Evolutionary conservation across 345 rosid species (phyloP), one percentile per base, ranked within the genome.

Genomic region (Hypericum perforatum): DNA sequence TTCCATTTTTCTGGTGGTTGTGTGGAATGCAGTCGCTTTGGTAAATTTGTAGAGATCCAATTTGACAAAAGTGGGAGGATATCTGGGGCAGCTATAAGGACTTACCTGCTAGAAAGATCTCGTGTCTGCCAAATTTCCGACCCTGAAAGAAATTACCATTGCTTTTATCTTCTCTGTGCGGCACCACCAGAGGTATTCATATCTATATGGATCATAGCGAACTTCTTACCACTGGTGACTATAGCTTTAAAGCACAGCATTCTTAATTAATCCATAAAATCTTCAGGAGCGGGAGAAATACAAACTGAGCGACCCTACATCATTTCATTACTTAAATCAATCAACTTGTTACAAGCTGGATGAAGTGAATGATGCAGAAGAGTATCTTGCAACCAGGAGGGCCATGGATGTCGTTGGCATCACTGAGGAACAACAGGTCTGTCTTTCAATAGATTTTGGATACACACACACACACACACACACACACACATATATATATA

Each of bases 351-450:
- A 56, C 65, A 74, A 67, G 52, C 62, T 92, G 76, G 89, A 89
- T 68, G 98, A 95, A 49, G 79, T 92, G 59, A 79, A 78, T 75
- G 98, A 92, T 70, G 63, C 86, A 2, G 77, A 85, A 53, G 98
- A 92, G 70, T 92, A 92, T 66, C 84, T 85, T 43, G 95, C 98
- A 50, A 92, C 98, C 58, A 88, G 96, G 68, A 72, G 98, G 68
- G 98, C 98, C 42, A 92, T 92, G 98, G 98, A 92, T 71, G 42
- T 92, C 42, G 98, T 92, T 54, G 98, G 98, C 76, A 85, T 92
- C 73, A 84, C 84, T 48, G 97, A 84, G 74, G 98, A 92, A 63
- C 95, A 88, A 52, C 98, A 92, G 91, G 98, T 85, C 57, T 58
- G 79, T 67, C 37, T 68, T 61, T 55, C 62, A 9, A 54, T 56